Conservation (phyloP, 208 protist genomes). For the Crithidia sp. region DNA sequence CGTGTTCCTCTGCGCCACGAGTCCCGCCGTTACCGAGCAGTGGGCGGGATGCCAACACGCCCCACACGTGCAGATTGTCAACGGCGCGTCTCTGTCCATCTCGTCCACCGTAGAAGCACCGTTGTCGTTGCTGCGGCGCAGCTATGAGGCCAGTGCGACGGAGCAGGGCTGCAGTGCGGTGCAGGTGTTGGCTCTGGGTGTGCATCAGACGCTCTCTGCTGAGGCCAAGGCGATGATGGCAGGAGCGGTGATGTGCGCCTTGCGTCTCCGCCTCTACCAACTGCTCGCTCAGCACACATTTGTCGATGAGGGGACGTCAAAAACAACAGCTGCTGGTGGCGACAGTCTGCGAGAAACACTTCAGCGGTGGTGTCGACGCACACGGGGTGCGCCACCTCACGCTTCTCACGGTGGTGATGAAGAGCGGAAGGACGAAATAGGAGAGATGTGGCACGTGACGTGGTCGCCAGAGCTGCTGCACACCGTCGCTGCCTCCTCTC, state of each 20-base stretch:
- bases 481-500: background rate
- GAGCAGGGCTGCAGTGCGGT: slow-evolving; percentile 12
- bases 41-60: slow-evolving; percentile 30
- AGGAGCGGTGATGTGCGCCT: slow-evolving; percentile 11
- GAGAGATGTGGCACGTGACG: slow-evolving; percentile 17
- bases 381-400: background rate
- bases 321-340: background rate
- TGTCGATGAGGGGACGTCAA: background rate
- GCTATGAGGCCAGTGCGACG: slow-evolving; percentile 10
- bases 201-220: slow-evolving; percentile 17
- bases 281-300: background rate
- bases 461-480: slow-evolving; percentile 26
- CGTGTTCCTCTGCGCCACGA: slow-evolving; percentile 41
- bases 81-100: background rate
- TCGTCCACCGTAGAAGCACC: background rate
- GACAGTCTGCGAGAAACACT: background rate
- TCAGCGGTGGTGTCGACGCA: background rate
- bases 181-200: slow-evolving; percentile 28
- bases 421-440: background rate
- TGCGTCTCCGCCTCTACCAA: slow-evolving; percentile 29
- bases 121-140: slow-evolving; percentile 11
- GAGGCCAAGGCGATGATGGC: slow-evolving; percentile 29
- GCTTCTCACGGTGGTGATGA: background rate
- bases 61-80: background rate
- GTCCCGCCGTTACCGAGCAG: slow-evolving; percentile 33